phyloP scores from a whole-genome alignment of 1,284 basidiomycete species.

The Omphalotus olearius region DNA sequence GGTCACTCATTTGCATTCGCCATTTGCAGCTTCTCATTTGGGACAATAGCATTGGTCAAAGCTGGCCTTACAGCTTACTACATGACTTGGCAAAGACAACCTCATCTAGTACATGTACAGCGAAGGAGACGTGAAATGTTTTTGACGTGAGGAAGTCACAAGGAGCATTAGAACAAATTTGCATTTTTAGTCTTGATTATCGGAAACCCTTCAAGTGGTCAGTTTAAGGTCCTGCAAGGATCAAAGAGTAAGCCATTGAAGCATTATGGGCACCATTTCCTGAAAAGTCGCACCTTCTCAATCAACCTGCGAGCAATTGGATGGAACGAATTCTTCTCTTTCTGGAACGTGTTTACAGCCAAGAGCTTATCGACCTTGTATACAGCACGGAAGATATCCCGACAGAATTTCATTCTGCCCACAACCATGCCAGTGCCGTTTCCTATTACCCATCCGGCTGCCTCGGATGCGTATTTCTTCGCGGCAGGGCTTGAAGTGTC shows the following conservation, averaged over 20 bases:
- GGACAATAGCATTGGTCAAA: too few species aligned
- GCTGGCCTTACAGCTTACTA: too few species aligned
- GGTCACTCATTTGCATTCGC: too few species aligned
- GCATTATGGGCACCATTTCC: not conserved
- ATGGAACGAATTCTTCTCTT: slow-evolving; percentile 60
- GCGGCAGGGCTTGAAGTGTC: slow-evolving; percentile 48
- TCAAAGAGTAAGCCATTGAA: not conserved
- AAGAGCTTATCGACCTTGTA: slow-evolving; percentile 55
- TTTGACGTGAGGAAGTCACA: too few species aligned
- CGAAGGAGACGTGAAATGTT: too few species aligned
- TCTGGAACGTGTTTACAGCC: slow-evolving; percentile 56
- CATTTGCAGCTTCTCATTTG: too few species aligned
- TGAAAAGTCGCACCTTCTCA: slow-evolving; percentile 56
- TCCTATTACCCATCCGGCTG: slow-evolving; percentile 69
- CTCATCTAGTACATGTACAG: too few species aligned
- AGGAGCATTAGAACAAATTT: too few species aligned
- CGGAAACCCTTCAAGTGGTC: not conserved
- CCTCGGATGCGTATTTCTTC: slow-evolving; percentile 42
- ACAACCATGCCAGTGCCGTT: slow-evolving; percentile 56
- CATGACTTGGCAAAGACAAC: too few species aligned
- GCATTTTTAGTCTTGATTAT: not conserved
- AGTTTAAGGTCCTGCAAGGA: slow-evolving; percentile 3
- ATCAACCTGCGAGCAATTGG: slow-evolving; percentile 73
- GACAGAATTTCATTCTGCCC: slow-evolving; percentile 82
- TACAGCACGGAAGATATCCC: slow-evolving; percentile 58